phyloP scores from a whole-genome alignment of 1,139 yeast genomes.

The Kodamaea plutei region DNA sequence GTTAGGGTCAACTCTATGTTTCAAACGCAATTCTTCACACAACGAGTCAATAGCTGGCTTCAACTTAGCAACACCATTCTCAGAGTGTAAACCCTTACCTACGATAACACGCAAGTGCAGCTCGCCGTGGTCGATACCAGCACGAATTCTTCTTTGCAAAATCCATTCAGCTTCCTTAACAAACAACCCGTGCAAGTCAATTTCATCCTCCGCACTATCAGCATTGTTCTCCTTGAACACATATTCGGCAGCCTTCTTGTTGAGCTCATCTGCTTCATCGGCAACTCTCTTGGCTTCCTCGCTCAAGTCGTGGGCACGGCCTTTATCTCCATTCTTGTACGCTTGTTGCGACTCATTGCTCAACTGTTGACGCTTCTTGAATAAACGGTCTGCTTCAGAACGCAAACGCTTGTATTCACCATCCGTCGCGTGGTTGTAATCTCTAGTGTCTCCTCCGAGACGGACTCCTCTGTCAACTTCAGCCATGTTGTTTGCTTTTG shows the following conservation, averaged over 20 bases:
- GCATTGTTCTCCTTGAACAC: slow-evolving; percentile 86
- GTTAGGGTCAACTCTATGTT: slow-evolving; percentile 57
- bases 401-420: slow-evolving; percentile 61
- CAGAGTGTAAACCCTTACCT: slow-evolving; percentile 91
- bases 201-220: slow-evolving; percentile 79
- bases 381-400: slow-evolving; percentile 64
- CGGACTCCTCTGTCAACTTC: slow-evolving; percentile 36
- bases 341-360: slow-evolving; percentile 74
- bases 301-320: slow-evolving; percentile 68
- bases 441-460: slow-evolving; percentile 39
- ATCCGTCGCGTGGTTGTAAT: slow-evolving; percentile 74
- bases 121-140: slow-evolving; percentile 60
- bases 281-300: slow-evolving; percentile 60
- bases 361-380: slow-evolving; percentile 50
- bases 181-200: slow-evolving; percentile 87
- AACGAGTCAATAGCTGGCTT: slow-evolving; percentile 84
- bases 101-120: slow-evolving; percentile 64
- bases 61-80: slow-evolving; percentile 76
- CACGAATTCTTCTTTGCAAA: slow-evolving; percentile 68
- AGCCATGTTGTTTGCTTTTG: slow-evolving; percentile 13
- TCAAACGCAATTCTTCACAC: slow-evolving; percentile 62
- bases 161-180: slow-evolving; percentile 85
- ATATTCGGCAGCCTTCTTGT: slow-evolving; percentile 82
- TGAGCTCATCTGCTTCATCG: slow-evolving; percentile 61
- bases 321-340: slow-evolving; percentile 67